A percentile compares a stretch with the other conserved stretches of the same genome.
Evolutionary conservation across 108 stramenopile genomes (phyloP).

Genomic region (Pseudonitzschia delicatissima): DNA sequence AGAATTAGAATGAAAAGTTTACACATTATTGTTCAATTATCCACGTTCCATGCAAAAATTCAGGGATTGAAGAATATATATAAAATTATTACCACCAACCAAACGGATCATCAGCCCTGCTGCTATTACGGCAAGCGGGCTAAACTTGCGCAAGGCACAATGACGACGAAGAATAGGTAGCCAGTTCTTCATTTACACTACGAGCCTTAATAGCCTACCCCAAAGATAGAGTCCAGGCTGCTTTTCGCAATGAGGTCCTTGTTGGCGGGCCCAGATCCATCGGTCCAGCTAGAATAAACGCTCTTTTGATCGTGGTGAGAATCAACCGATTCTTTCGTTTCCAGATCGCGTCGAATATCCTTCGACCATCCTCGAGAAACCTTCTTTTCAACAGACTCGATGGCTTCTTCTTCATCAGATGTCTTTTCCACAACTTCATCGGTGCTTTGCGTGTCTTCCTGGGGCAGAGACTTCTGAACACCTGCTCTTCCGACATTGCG

Average conservation of each 20-base stretch:
- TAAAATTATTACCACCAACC: no score
- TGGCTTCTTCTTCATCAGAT: background rate
- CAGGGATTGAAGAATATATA: no score
- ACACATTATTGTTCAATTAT: no score
- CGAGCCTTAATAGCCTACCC: background rate
- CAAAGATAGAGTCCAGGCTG: conserved; percentile 6
- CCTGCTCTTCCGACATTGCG: background rate
- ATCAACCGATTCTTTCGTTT: background rate
- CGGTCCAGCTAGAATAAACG: conserved; percentile 1
- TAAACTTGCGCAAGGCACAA: no score
- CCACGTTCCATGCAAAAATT: no score
- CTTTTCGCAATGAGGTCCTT: background rate
- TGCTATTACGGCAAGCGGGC: no score
- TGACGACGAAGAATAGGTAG: no score
- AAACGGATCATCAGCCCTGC: no score
- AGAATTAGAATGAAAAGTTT: no score
- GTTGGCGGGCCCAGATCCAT: background rate
- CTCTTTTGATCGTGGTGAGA: background rate
- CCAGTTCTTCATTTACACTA: no score
- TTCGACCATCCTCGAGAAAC: background rate
- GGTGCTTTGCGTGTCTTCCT: background rate
- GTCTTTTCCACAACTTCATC: background rate
- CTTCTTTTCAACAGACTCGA: background rate
- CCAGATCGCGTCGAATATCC: no score
- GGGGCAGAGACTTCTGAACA: background rate